Conservation (phyloP, 805 yeast species). For the Yamadazyma insecticola region DNA sequence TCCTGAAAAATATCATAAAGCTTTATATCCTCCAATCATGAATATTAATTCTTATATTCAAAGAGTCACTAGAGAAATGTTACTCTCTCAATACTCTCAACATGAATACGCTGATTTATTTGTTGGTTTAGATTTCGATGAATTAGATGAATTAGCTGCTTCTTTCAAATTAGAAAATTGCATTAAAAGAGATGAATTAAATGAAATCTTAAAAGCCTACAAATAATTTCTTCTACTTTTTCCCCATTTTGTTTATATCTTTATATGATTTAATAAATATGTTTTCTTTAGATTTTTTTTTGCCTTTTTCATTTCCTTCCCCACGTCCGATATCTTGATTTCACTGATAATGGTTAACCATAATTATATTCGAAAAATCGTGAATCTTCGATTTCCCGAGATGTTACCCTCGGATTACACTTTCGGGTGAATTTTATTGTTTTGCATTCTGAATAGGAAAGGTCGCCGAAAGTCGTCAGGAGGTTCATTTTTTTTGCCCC, state of each 20-base stretch:
- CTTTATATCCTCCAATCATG: slow-evolving; percentile 38
- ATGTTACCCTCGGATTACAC: no score
- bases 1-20: slow-evolving; percentile 33
- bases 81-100: slow-evolving; percentile 36
- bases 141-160: slow-evolving; percentile 44
- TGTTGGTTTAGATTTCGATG: slow-evolving; percentile 35
- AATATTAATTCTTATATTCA: slow-evolving; percentile 28
- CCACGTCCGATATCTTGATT: no score
- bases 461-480: no score
- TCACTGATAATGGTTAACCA: no score
- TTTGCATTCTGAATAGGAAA: no score
- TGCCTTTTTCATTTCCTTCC: no score
- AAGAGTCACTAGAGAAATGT: slow-evolving; percentile 37
- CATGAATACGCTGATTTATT: slow-evolving; percentile 42
- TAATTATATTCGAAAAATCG: no score
- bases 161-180: slow-evolving; percentile 43
- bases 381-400: no score
- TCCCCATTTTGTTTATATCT: not conserved
- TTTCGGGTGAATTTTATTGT: no score
- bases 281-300: no score
- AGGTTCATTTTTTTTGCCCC: no score
- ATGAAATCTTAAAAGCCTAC: slow-evolving; percentile 19
- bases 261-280: no score
- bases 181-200: slow-evolving; percentile 34
- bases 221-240: slow-evolving; percentile 3